phyloP scores from a whole-genome alignment of 257 asterid genomes.

The Gentiana dahurica region DNA sequence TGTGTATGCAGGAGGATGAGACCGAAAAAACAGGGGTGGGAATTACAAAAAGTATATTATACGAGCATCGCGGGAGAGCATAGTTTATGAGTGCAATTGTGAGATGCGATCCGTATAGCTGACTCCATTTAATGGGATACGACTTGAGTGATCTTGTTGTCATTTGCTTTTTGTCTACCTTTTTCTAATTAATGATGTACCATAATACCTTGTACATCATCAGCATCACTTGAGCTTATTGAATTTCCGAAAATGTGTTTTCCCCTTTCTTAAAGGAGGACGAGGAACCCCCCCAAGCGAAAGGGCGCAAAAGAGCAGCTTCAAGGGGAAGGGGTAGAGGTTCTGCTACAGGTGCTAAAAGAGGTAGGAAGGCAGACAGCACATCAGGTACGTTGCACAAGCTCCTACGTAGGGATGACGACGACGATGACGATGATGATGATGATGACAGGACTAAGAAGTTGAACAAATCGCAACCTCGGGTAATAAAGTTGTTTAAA shows the following conservation, averaged over 20 bases:
- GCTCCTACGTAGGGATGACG: slow-evolving; percentile 53
- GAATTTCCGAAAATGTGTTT: neutral
- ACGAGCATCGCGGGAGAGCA: too few relatives aligned
- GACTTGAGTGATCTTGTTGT: too few relatives aligned
- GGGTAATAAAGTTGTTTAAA: slow-evolving; percentile 35
- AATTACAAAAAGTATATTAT: too few relatives aligned
- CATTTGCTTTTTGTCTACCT: too few relatives aligned
- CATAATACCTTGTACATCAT: too few relatives aligned
- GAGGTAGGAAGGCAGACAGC: slow-evolving; percentile 69
- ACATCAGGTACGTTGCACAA: slow-evolving; percentile 66
- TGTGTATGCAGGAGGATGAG: too few relatives aligned
- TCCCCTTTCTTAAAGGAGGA: slow-evolving; percentile 40
- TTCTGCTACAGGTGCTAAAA: slow-evolving; percentile 54
- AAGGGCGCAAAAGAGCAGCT: slow-evolving; percentile 84
- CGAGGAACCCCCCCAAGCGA: slow-evolving; percentile 34
- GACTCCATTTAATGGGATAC: too few relatives aligned
- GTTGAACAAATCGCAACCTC: slow-evolving; percentile 52
- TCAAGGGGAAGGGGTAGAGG: slow-evolving; percentile 85
- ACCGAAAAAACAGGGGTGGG: too few relatives aligned
- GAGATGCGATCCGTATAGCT: too few relatives aligned
- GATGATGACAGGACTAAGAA: slow-evolving; percentile 56
- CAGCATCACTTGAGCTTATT: neutral
- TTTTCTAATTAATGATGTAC: too few relatives aligned
- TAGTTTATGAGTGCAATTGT: too few relatives aligned
- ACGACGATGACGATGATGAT: slow-evolving; percentile 59